These are phyloP conservation scores for Narthecium ossifragum DNA, from an alignment of 106 monocot species.

Conservation along the genomic window DNA sequence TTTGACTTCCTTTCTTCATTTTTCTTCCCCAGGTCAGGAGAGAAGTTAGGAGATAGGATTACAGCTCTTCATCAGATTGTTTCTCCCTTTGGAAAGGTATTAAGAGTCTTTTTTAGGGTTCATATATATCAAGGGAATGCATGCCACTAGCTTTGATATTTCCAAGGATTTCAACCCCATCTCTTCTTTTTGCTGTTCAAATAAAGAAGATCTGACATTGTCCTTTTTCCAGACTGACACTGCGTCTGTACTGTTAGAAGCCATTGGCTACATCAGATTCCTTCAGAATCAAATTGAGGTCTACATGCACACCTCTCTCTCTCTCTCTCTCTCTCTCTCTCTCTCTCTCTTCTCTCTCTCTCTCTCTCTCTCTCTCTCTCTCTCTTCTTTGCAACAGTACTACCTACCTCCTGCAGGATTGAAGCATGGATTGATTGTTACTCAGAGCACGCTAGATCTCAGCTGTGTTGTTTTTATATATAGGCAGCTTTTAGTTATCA, in stretches of 20 bases:
- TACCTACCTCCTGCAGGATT: too few relatives aligned
- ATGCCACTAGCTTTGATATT: neutral
- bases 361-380: neutral
- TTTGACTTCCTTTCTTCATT: too few relatives aligned
- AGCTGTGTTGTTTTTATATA: slow-evolving; percentile 13
- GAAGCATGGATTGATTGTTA: too few relatives aligned
- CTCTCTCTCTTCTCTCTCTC: neutral
- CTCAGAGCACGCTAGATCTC: slow-evolving; percentile 14
- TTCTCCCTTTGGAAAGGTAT: slow-evolving; percentile 98
- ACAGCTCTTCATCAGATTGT: slow-evolving; percentile 89
- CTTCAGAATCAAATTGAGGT: slow-evolving; percentile 89
- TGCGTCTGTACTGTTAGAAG: slow-evolving; percentile 84
- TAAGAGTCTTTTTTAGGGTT: neutral
- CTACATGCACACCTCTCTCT: slow-evolving; percentile 8
- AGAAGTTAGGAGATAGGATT: slow-evolving; percentile 87
- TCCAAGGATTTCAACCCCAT: neutral
- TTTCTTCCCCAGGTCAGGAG: slow-evolving; percentile 91
- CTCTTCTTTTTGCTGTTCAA: slow-evolving; percentile 19
- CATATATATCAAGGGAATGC: neutral
- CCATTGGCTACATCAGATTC: slow-evolving; percentile 98
- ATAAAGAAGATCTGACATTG: slow-evolving; percentile 24
- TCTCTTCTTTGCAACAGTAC: too few relatives aligned
- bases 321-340: slow-evolving; percentile 14
- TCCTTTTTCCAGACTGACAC: slow-evolving; percentile 93
- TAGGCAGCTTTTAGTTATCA: slow-evolving; percentile 29